phyloP scores from a whole-genome alignment of 352 stramenopile genomes.

The Lagenidium giganteum region DNA sequence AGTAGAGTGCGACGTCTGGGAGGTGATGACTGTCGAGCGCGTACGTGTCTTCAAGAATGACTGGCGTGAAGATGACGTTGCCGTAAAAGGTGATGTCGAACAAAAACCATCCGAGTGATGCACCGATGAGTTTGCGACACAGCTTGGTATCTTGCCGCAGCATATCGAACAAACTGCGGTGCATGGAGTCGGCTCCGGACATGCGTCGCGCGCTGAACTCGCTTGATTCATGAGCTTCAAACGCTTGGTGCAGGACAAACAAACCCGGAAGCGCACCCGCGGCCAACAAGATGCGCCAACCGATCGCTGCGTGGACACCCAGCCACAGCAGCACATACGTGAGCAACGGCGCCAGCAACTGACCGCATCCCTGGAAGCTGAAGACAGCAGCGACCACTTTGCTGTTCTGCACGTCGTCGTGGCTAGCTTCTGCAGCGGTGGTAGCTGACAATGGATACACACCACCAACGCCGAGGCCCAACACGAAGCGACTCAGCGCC shows the following conservation, averaged over 20 bases:
- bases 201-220: constrained; percentile 2
- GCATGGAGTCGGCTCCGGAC: background rate
- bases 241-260: constrained; percentile 47
- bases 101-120: constrained; percentile 87
- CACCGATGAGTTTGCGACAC: constrained; percentile 66
- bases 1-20: constrained; percentile 52
- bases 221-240: constrained; percentile 34
- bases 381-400: constrained; percentile 62
- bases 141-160: constrained; percentile 25
- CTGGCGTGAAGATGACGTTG: constrained; percentile 85
- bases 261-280: constrained; percentile 50
- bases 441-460: constrained; percentile 81
- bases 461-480: constrained; percentile 73
- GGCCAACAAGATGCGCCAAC: constrained; percentile 51
- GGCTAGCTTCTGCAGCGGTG: constrained; percentile 46
- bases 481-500: constrained; percentile 58
- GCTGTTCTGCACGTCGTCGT: constrained; percentile 47
- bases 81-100: constrained; percentile 91
- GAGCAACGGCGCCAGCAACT: constrained; percentile 52
- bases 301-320: constrained; percentile 23
- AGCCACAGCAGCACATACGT: constrained; percentile 52
- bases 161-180: constrained; percentile 22
- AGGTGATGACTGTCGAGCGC: constrained; percentile 52
- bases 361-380: constrained; percentile 58
- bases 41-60: constrained; percentile 72